Base-by-base conservation (phyloP, 805 yeast genomes). In the Yarrowia porcina region DNA sequence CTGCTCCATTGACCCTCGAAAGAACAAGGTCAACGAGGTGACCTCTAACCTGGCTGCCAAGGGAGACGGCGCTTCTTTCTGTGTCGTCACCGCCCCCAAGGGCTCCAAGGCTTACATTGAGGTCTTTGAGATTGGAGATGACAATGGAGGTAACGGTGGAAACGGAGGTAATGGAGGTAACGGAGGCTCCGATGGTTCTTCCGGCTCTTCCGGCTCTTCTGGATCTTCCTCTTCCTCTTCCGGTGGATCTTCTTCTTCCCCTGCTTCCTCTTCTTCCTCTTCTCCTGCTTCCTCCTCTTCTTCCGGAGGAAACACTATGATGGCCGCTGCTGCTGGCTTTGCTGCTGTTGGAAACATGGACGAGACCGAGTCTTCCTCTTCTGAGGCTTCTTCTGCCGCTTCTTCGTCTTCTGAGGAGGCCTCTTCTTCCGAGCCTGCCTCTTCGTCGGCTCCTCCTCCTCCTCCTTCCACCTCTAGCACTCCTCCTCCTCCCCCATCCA, bases 1-100 rank as follows among this genome's bases (percentile, higher is more conserved):
- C n/a, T 90, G 97, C 75, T 87, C 83, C 67, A 89, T 90, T 70
- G 88, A 90, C 71, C 96, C 97, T 56, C 77, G 83, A 36, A 77
- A 76, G 57, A 73, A 77, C 64, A 87, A 83, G 38, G 79, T 85
- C 67, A 88, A 89, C 76, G 79, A 78, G 60, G 81, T 84, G 35
- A 66, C 70, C 18, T 79, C 84, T 23, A 69, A 76, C 3, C 69
- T 75, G 4, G 72, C 78, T 36, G 67, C 80, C 30, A 69, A 74
- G 50, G 84, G 85, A 65, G 89, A 86, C 67, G 96, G 87, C 41
- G 79, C 82, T n/a, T 25, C 44, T 17, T 90, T 82, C 82, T 90
- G 97, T 80, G 88, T 90, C 60, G 87, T 89, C 56, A 89, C 96
- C 47, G 96, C 90, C 35, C 74, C 76, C 47, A 80, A 83, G 68